Base-by-base conservation (phyloP, 495 filamentous ascomycete genomes). In the Penicillium bovifimosum region DNA sequence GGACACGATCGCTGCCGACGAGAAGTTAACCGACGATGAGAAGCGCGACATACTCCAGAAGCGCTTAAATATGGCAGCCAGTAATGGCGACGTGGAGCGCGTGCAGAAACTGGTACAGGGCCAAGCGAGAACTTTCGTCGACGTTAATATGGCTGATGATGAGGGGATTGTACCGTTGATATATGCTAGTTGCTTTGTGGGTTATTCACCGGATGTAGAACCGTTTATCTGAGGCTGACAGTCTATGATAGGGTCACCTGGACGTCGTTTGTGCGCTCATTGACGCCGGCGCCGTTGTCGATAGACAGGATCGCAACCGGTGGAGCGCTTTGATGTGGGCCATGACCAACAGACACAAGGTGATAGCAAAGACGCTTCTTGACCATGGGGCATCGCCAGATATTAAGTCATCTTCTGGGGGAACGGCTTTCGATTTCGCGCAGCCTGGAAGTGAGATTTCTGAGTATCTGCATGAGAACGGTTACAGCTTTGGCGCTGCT, bases 271-370 rank as follows among this genome's bases (percentile, higher is more conserved):
- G 84, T 40, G 84, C 86, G 29, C 82, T 99, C 32, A 76, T 99
- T 29, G 81, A 90, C 43, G 88, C 87, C 6, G 90, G 93, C 5
- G 93, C 88, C n/a, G 81, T 90, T 54, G 88, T 96, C 26, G 90
- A 99, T 67, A 83, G 86, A 62, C 93, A 96, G 70, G 93, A 99
- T 65, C 84, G 86, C 43, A 95, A 97, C 64, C 84, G 92, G 55
- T 99, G 93, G 93, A 99, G 90, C 65, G 86, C 93, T 14, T 74
- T 99, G 59, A 99, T 97, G 93, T 99, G 93, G 93, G 93, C 93
- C 28, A 97, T 96, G 90, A 97, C 93, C 34, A 99, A 97, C 65
- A 77, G 91, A 55, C 93, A 99, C 66, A 96, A 96, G 68, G 84
- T 83, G 27, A 97, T 99, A 59, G 90, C 90, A 18, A 96, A 96